Conservation (phyloP, 352 stramenopile species). For the Phytophthora litchii region DNA sequence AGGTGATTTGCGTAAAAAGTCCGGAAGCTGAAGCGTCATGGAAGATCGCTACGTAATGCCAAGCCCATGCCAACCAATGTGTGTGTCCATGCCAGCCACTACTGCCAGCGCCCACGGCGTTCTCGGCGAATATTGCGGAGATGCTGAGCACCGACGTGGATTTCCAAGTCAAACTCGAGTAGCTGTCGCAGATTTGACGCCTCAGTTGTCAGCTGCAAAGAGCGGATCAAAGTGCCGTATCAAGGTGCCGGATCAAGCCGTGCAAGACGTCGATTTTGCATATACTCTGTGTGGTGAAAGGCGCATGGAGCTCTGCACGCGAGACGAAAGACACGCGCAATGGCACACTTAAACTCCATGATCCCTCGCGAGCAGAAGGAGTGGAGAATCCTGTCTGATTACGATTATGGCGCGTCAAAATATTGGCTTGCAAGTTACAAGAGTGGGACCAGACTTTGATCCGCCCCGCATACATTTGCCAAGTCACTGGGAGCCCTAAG, state of each 20-base stretch:
- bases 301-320: neutral
- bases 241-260: neutral
- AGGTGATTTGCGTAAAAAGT: constrained; percentile 4
- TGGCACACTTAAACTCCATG: neutral
- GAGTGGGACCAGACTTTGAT: constrained; percentile 19
- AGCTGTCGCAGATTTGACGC: constrained; percentile 19
- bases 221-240: neutral
- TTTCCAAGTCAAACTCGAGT: neutral
- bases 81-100: neutral
- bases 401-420: constrained; percentile 9
- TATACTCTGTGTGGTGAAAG: neutral
- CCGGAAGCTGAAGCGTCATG: neutral
- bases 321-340: neutral
- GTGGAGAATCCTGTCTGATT: constrained; percentile 18
- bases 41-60: neutral
- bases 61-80: neutral
- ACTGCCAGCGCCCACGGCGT: neutral
- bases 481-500: constrained; percentile 11
- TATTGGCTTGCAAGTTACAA: constrained; percentile 19
- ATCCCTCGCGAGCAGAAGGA: neutral
- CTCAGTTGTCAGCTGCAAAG: neutral
- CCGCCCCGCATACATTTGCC: constrained; percentile 17
- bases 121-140: neutral
- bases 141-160: neutral
- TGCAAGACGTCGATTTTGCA: neutral